Percentiles rank a stretch among this genome's conserved stretches.
Conservation (phyloP, 148 eudicot species). For the Limonium bicolor region DNA sequence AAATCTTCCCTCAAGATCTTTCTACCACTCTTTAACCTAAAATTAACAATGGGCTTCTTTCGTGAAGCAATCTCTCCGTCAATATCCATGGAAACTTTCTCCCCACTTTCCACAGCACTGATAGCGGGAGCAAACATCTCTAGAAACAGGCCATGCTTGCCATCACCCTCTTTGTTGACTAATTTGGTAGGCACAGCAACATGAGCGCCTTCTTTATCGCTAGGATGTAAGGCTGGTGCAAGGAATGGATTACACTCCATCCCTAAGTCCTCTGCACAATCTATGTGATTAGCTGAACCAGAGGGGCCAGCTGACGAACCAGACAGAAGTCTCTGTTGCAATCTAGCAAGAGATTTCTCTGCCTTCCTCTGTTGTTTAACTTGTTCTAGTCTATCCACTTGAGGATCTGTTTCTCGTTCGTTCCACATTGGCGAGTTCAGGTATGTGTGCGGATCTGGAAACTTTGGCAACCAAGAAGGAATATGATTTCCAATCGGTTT, state of each 20-base stretch:
- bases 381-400: constrained; percentile 56
- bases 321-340: constrained; percentile 57
- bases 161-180: constrained; percentile 9
- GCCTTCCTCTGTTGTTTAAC: constrained; percentile 87
- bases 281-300: constrained; percentile 10
- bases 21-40: constrained; percentile 46
- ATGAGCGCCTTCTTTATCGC: constrained; percentile 44
- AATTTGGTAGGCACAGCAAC: constrained; percentile 27
- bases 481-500: constrained; percentile 39
- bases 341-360: constrained; percentile 65
- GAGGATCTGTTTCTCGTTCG: constrained; percentile 48
- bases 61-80: constrained; percentile 24
- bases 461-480: constrained; percentile 76
- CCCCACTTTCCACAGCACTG: constrained; percentile 39
- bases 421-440: constrained; percentile 53
- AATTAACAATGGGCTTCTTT: constrained; percentile 36
- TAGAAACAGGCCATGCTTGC: constrained; percentile 29
- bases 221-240: constrained; percentile 32
- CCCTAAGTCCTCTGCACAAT: constrained; percentile 6
- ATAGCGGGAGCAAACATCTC: constrained; percentile 67
- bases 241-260: constrained; percentile 26
- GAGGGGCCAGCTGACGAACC: constrained; percentile 27
- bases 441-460: constrained; percentile 81
- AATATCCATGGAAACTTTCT: constrained; percentile 22
- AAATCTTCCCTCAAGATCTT: constrained; percentile 53